Evolutionary conservation across 768 basidiomycete genomes (phyloP), one percentile per base, ranked within the genome.

Genomic region (Boletus pseudopeckii): DNA sequence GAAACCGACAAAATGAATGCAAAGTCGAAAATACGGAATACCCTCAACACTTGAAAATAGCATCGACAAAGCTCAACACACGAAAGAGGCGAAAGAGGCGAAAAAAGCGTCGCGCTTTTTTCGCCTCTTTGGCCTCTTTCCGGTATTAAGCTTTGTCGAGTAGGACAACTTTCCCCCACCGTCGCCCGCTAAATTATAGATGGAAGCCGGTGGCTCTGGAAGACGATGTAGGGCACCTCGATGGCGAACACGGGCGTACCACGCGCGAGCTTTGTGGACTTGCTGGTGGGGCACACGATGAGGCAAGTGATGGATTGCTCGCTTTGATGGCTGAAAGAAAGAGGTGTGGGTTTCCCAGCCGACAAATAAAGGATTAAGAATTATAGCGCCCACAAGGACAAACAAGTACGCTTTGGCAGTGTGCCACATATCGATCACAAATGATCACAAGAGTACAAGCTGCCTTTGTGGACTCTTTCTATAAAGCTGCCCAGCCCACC

Each of bases 371-470:
- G 54, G 55, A 55, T 50, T 51, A 53, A 20, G 53, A 53, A 53
- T 64, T 59, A 37, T 37, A 49, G 72, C 73, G 62, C 74, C 75
- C 74, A 75, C 74, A 75, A 71, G 74, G 71, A 73, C 75, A 75
- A 75, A 77, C 75, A 75, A 75, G 51, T 48, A 66, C 62, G 65
- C 68, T 71, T 65, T 72, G 56, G 70, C 72, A 34, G 53, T 45
- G 59, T 53, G 59, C 55, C 60, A 66, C 58, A 67, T 62, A 69
- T 65, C 60, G 63, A 71, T 72, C 62, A 53, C 50, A 40, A 65
- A 71, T 72, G 69, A 62, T 64, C 46, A 28, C 54, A 53, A 53
- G 45, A 57, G 58, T 44, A 55, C 63, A 55, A 53, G 47, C 55
- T 56, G 58, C 63, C 67, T 67, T 66, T 63, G 67, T 72, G 52